Base-by-base conservation (phyloP, 768 basidiomycete genomes). In the Termitomyces sp. region DNA sequence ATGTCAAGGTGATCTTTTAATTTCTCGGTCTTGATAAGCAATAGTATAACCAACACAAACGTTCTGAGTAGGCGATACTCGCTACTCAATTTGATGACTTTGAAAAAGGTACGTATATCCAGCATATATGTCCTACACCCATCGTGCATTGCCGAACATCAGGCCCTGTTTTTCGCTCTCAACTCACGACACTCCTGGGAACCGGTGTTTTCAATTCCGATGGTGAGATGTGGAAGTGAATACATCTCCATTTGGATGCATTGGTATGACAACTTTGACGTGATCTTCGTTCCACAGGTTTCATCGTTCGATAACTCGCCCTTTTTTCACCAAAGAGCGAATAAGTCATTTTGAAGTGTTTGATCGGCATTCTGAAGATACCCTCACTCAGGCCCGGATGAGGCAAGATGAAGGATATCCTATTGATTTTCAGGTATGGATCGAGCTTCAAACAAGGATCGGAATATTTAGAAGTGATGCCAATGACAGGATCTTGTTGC, bases 161-260 rank as follows among this genome's bases (percentile, higher is more conserved):
- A 65, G 72, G 73, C 6, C 66, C 70, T 3, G 55, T 65, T 1
- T 63, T 70, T 31, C 65, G 61, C 20, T 56, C 49, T 1, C 68
- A 71, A 57, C 56, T 79, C 24, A 39, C 63, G 13, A 69, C 75
- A 3, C 60, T 82, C 1, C 69, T 86, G 5, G 85, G 85, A 0
- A 73, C 73, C 0, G 85, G 85, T 0, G 78, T 86, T 0, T 87
- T 86, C 68, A 82, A 82, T 62, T 76, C 77, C 1, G 82, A 86
- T 66, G 84, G 85, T 16, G 83, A 87, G 0, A 75, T 81, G 69
- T 89, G 88, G 88, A 89, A 84, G 84, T 86, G 13, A 29, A 47
- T 41, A 1, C 7, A 36, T 26, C 24, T 33, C 45, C 34, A 15
- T 39, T 2, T 20, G 13, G n/a, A 31, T n/a, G 18, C 6, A n/a